phyloP scores from a whole-genome alignment of 805 yeast species.

The Hanseniaspora jakobsenii region DNA sequence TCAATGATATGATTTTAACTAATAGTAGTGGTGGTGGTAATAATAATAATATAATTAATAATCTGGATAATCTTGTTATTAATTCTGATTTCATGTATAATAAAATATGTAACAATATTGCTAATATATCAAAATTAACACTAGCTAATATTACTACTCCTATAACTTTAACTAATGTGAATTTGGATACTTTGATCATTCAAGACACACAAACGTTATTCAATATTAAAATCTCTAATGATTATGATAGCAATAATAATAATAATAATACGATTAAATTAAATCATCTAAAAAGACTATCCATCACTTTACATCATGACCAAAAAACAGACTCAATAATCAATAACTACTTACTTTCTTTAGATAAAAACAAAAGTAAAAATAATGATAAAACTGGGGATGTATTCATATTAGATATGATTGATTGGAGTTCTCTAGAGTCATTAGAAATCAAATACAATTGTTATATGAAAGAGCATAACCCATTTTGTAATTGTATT shows the following conservation, averaged over 20 bases:
- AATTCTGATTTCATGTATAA: background rate
- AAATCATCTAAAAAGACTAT: background rate
- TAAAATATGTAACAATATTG: background rate
- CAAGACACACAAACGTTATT: constrained; percentile 1
- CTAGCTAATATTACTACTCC: background rate
- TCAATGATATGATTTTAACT: too few relatives aligned
- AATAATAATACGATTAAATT: too few relatives aligned
- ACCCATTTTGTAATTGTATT: too few relatives aligned
- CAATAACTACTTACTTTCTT: too few relatives aligned
- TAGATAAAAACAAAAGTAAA: too few relatives aligned
- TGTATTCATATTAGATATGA: background rate
- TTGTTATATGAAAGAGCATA: constrained; percentile 1
- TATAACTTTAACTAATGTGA: background rate
- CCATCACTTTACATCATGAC: constrained; percentile 1
- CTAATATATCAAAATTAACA: background rate
- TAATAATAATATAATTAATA: background rate
- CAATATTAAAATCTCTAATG: background rate
- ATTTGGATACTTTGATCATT: background rate
- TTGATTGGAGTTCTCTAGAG: background rate
- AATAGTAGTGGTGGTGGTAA: too few relatives aligned
- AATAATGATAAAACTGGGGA: background rate
- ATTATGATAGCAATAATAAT: too few relatives aligned
- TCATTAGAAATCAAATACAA: background rate
- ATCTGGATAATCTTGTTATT: background rate
- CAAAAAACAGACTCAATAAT: background rate